phyloP scores from a whole-genome alignment of 1,139 yeast genomes.

The Candida gigantensis region DNA sequence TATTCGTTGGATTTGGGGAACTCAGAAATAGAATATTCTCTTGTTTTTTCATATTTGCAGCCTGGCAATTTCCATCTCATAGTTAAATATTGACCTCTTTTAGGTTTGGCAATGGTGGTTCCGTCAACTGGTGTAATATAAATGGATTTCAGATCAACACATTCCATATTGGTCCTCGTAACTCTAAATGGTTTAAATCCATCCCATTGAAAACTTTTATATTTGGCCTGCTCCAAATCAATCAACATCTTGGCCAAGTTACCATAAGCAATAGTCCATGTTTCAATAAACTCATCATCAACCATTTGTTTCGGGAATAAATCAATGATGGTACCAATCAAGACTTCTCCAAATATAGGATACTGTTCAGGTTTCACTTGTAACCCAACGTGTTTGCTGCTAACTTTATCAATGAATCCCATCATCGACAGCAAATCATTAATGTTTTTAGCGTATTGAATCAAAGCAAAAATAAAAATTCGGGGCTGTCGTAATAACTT shows the following conservation, averaged over 20 bases:
- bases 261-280: slow-evolving; percentile 68
- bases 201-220: slow-evolving; percentile 50
- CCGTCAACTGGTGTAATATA: slow-evolving; percentile 53
- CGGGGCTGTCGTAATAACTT: slow-evolving; percentile 57
- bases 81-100: slow-evolving; percentile 65
- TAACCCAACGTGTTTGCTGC: slow-evolving; percentile 65
- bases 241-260: slow-evolving; percentile 66
- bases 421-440: slow-evolving; percentile 56
- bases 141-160: slow-evolving; percentile 50
- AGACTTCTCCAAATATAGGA: slow-evolving; percentile 59
- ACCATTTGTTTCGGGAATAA: slow-evolving; percentile 60
- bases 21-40: slow-evolving; percentile 56
- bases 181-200: slow-evolving; percentile 58
- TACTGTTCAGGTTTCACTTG: slow-evolving; percentile 65
- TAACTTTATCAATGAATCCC: slow-evolving; percentile 60
- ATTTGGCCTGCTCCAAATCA: slow-evolving; percentile 51
- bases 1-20: slow-evolving; percentile 35
- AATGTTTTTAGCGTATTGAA: slow-evolving; percentile 64
- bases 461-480: slow-evolving; percentile 61
- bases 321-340: slow-evolving; percentile 54
- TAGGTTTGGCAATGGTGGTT: slow-evolving; percentile 31
- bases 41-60: slow-evolving; percentile 34
- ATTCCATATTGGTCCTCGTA: slow-evolving; percentile 43
- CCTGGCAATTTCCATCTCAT: slow-evolving; percentile 41
- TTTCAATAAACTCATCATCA: slow-evolving; percentile 54